Base-by-base conservation (phyloP, 176 grass and related monocot genomes). In the Ampelocalamus luodianensis region DNA sequence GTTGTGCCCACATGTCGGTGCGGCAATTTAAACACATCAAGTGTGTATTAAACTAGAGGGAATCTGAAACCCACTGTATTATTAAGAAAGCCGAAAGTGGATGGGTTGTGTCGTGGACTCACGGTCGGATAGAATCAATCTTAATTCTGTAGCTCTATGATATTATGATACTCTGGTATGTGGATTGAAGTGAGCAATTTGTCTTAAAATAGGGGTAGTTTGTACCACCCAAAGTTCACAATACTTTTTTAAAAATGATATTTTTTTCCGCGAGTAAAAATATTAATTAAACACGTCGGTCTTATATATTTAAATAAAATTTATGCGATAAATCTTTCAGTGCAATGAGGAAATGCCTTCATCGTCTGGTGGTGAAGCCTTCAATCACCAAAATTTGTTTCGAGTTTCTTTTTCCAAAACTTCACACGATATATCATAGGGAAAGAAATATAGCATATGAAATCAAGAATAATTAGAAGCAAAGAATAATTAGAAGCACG, bases 41-140 rank as follows among this genome's bases (percentile, higher is more conserved):
- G 74, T 24, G 6, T 8, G 6, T 39, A 43, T n/a, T 9, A 34
- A 36, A 15, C 1, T 17, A 34, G 8, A 2, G 18, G 44, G 6
- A 27, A 32, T 64, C 73, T 40, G 5, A 26, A 69, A 54, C 49
- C 9, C 10, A n/a, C 68, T 65, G 40, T 24, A 87, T 65, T 74
- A 73, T 59, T 55, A 22, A 75, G 18, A 56, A 72, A 73, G 50
- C 87, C 75, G 32, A 84, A 84, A 89, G 81, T 74, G 59, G 81
- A 67, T 67, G 69, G 14, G 26, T 7, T 56, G 2, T 56, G 54
- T n/a, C 18, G n/a, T 56, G 54, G 7, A 20, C 5, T 6, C 39
- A 8, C 8, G 39, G 7, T 40, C 8, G 39, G 39, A 20, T 20
- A 22, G 17, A 20, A 44, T 80, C 46, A 42, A 81, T 58, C 36